Percentiles rank a stretch among this genome's conserved stretches.
Conservation (phyloP, 2,329 filamentous ascomycete genomes). For the Monilinia vaccinii-corymbosi region DNA sequence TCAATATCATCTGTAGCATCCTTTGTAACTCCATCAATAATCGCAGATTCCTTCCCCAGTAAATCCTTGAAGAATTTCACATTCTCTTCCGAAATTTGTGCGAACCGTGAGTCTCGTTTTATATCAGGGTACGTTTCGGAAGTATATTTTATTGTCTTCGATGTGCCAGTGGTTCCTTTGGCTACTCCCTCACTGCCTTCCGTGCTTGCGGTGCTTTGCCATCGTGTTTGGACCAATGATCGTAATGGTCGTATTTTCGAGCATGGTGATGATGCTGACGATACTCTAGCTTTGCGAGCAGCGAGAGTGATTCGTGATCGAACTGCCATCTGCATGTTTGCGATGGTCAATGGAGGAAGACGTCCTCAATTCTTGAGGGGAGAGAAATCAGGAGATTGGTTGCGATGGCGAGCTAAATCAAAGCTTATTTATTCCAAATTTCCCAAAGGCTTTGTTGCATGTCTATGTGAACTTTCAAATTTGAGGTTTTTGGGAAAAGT, state of each 20-base stretch:
- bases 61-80: constrained; percentile 73
- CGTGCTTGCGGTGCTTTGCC: constrained; percentile 26
- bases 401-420: neutral
- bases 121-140: constrained; percentile 78
- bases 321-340: constrained; percentile 24
- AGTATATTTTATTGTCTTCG: constrained; percentile 60
- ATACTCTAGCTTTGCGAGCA: constrained; percentile 22
- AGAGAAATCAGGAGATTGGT: constrained; percentile 6
- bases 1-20: constrained; percentile 74
- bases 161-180: constrained; percentile 23
- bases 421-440: constrained; percentile 1
- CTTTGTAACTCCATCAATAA: constrained; percentile 73
- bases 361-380: neutral
- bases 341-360: constrained; percentile 5
- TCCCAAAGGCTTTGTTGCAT: neutral
- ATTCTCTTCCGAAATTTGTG: constrained; percentile 65
- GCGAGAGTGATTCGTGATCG: constrained; percentile 22
- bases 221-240: constrained; percentile 21
- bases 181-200: constrained; percentile 23
- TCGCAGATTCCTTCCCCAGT: constrained; percentile 68
- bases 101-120: constrained; percentile 69
- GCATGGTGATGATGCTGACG: constrained; percentile 3
- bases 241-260: constrained; percentile 14
- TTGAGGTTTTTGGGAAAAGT: neutral
- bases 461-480: neutral